Evolutionary conservation across 495 filamentous ascomycete species (phyloP), one percentile per base, ranked within the genome.

Genomic region (Penicillium crystallinum): DNA sequence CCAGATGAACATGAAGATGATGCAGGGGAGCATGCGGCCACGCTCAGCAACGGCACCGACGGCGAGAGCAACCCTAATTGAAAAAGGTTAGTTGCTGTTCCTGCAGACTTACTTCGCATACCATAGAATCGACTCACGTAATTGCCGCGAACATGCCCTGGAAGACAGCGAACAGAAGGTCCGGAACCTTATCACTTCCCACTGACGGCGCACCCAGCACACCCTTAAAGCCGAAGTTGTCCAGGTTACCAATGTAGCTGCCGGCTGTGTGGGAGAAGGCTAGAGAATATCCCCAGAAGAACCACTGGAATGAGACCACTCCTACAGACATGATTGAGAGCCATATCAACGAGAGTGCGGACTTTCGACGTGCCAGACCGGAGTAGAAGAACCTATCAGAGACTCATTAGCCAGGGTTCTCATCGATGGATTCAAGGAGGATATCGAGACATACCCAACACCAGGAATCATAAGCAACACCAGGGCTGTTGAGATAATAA

Each of bases 141-240:
- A 97, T 95, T 52, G 83, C 80, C 12, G 91, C 88, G 76, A 97
- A 98, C 92, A 97, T 97, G 76, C 93, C 91, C 75, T 97, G 92
- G 73, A 95, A 97, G 29, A 97, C 79, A 34, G 88, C 89, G 65
- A 96, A 97, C 14, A 97, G 72, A 14, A 98, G 74, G 71, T 97
- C 93, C 0, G 93, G 93, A 22, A 98, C 77, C 65, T 81, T 83
- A 30, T 67, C n/a, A 64, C 88, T 88, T 17, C 86, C 92, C 30
- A 95, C 87, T 4, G 86, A 91, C n/a, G 89, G 88, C 30, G 80
- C 78, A 43, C 73, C 93, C 30, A 97, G 75, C 10, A 91, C 87
- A 71, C 89, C 81, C 59, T 75, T 86, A 56, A 97, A 85, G 9
- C 89, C 93, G 62, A 98, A 83, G 72, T 98, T 95, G 42, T 79